Evolutionary conservation across 164 flowering plant species (phyloP).

Genomic region (Tetracentron sinense): DNA sequence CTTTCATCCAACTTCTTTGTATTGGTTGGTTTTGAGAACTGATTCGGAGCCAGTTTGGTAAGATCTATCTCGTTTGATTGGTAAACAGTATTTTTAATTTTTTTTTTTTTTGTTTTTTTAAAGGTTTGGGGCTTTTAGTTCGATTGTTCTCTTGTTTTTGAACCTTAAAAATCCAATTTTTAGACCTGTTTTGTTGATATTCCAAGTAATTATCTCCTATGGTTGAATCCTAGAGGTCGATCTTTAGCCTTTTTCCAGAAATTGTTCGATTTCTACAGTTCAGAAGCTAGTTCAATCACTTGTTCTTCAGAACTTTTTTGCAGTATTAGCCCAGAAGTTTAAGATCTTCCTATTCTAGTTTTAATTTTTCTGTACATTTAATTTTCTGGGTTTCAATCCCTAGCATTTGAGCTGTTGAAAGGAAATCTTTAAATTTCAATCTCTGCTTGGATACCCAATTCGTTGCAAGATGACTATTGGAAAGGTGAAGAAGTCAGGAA

Average conservation of each 20-base stretch:
- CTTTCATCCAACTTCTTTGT: too few species aligned
- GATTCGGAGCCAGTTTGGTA: too few species aligned
- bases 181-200: not conserved
- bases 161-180: not conserved
- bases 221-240: not conserved
- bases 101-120: too few species aligned
- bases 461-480: conserved; percentile 46
- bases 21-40: too few species aligned
- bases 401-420: not conserved
- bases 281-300: not conserved
- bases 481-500: conserved; percentile 40
- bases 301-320: too few species aligned
- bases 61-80: too few species aligned
- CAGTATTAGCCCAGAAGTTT: too few species aligned
- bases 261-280: not conserved
- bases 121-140: conserved; percentile 1
- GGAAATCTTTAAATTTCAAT: not conserved
- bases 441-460: not conserved
- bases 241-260: not conserved
- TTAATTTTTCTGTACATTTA: not conserved
- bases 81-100: too few species aligned
- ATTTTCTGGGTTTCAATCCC: not conserved
- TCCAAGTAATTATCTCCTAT: not conserved
- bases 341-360: not conserved
- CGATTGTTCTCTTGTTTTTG: not conserved